Evolutionary conservation across 2,329 filamentous ascomycete genomes (phyloP), one percentile per base, ranked within the genome.

Genomic region (Fusarium concolor): DNA sequence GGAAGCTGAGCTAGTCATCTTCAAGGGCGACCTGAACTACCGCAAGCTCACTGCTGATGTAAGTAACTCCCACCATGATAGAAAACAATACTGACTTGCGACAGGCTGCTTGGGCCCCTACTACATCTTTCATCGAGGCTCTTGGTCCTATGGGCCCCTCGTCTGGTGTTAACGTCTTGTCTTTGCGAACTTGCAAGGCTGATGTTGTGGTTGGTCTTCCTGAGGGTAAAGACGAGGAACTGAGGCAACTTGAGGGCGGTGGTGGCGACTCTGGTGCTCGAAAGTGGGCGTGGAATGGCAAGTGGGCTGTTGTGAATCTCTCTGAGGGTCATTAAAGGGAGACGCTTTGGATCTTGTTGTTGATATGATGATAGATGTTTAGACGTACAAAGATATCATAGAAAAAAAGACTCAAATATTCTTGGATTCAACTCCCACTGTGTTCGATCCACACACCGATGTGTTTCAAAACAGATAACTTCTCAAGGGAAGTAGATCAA

Each of bases 21-120:
- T 98, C 84, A 99, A 99, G 84, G 96, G 96, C 4, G 96, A 99
- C 77, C 78, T 99, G 71, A 99, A 99, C 81, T 99, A 98, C 79
- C 86, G 96, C 64, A 99, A 99, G 79, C 79, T 99, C 70, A 94
- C 91, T 29, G 92, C 89, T 47, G 96, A 99, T 84, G 93, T 95
- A 81, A 83, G 90, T 63, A 22, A 28, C 11, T 37, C 6, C 3
- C 14, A 3, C 8, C 28, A 10, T 14, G 0, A 6, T n/a, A 11
- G 31, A 10, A 2, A 5, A 12, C 24, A 22, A 39, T 38, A n/a
- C 71, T 74, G 28, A 74, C 44, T 17, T 33, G 41, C 17, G 29
- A 31, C 18, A 80, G 78, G 79, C 78, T 55, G 74, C 71, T 60
- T 99, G 96, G 96, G 89, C 94, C 71, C 86, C 95, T 4, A 93